Conservation (phyloP, 208 protist genomes). For the Trypanosomatidae sp. region DNA sequence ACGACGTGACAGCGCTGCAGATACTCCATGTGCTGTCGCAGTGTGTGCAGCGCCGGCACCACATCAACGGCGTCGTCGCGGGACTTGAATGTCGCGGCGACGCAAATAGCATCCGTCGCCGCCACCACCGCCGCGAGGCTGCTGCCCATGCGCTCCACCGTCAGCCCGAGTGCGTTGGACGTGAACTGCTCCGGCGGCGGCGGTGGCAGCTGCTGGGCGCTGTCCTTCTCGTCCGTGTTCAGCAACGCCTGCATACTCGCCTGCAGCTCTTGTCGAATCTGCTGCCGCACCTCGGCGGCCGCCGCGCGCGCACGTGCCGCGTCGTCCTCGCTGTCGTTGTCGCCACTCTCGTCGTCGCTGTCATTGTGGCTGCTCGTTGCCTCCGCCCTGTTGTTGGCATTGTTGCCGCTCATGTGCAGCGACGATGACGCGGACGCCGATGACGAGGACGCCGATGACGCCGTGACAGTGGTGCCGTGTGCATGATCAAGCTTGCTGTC, state of each 20-base stretch:
- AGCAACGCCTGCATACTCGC: conserved; percentile 12
- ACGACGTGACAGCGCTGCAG: conserved; percentile 14
- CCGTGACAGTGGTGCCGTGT: not conserved
- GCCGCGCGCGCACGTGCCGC: too few species aligned
- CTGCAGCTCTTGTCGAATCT: too few species aligned
- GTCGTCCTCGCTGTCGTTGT: too few species aligned
- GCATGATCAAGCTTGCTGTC: not conserved
- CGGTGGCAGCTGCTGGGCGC: conserved; percentile 10
- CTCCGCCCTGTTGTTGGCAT: too few species aligned
- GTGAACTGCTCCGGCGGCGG: conserved; percentile 34
- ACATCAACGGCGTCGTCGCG: conserved; percentile 18
- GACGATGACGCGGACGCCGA: too few species aligned
- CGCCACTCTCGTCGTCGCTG: too few species aligned
- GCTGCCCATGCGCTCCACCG: conserved; percentile 35
- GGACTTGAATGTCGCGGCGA: conserved; percentile 29
- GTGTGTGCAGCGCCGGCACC: conserved; percentile 15
- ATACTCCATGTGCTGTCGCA: conserved; percentile 25
- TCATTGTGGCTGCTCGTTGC: too few species aligned
- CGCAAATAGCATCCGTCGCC: conserved; percentile 49
- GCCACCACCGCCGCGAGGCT: conserved; percentile 23
- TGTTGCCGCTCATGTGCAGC: too few species aligned
- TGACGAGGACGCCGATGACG: too few species aligned
- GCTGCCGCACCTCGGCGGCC: too few species aligned
- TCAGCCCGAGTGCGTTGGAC: conserved; percentile 28
- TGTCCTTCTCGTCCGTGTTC: conserved; percentile 5